Evolutionary conservation across 805 yeast species (phyloP).

Genomic region (Pichia ethanolica): DNA sequence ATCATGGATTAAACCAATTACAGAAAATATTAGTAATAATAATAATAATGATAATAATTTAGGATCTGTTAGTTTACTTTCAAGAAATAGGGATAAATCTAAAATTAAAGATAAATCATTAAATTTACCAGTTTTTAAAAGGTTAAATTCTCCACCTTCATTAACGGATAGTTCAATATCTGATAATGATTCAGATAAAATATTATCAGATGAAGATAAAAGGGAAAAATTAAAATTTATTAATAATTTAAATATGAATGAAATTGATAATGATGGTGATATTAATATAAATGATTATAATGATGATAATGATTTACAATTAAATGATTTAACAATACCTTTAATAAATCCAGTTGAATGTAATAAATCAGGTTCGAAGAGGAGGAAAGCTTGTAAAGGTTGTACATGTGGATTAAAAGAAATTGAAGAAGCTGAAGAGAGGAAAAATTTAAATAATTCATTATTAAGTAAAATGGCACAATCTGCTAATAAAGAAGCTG

Average conservation of each 20-base stretch:
- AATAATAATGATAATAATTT: neutral
- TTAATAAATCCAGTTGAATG: conserved; percentile 55
- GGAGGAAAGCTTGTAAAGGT: conserved; percentile 95
- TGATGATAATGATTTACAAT: conserved; percentile 9
- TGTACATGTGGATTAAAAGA: conserved; percentile 97
- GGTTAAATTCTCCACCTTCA: conserved; percentile 26
- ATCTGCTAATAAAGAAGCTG: conserved; percentile 47
- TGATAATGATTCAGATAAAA: conserved; percentile 31
- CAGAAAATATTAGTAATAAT: neutral
- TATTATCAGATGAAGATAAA: conserved; percentile 32
- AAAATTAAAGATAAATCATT: neutral
- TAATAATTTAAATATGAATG: conserved; percentile 28
- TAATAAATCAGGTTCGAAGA: conserved; percentile 40
- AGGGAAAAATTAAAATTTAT: conserved; percentile 47
- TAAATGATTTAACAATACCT: conserved; percentile 38
- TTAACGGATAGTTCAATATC: conserved; percentile 40
- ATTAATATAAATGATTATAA: conserved; percentile 11
- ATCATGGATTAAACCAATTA: conserved; percentile 50
- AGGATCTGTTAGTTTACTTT: conserved; percentile 16
- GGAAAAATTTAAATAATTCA: conserved; percentile 34
- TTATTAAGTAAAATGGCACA: conserved; percentile 41
- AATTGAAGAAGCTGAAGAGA: conserved; percentile 61
- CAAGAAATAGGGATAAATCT: conserved; percentile 7
- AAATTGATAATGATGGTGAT: conserved; percentile 9
- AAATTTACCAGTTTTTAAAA: conserved; percentile 27